Evolutionary conservation across 2,329 filamentous ascomycete species (phyloP).

Genomic region (Penicillium sp.): DNA sequence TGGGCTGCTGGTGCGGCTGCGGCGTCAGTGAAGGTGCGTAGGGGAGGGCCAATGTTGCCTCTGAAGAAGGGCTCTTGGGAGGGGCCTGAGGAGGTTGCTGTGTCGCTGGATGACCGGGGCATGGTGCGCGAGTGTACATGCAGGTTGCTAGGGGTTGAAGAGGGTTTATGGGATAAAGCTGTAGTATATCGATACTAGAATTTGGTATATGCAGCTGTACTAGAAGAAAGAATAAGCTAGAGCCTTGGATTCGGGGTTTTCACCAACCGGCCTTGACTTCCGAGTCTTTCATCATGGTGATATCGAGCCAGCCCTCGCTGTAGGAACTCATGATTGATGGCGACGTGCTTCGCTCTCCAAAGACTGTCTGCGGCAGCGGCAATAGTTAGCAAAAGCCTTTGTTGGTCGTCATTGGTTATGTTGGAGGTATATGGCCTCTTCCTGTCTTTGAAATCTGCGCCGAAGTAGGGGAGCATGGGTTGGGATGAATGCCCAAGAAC

Average conservation of each 20-base stretch:
- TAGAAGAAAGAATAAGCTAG: background rate
- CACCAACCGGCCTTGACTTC: conserved; percentile 6
- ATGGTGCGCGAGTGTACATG: conserved; percentile 1
- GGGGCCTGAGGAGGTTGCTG: background rate
- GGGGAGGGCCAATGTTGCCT: conserved; percentile 8
- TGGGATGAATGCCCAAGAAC: too few relatives aligned
- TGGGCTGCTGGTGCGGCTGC: conserved; percentile 6
- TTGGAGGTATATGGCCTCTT: background rate
- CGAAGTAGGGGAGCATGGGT: too few relatives aligned
- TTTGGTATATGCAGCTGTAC: background rate
- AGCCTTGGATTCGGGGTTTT: background rate
- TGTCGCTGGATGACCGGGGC: background rate
- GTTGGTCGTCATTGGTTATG: background rate
- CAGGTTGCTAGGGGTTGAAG: background rate
- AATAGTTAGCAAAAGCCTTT: background rate
- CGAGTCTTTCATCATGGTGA: conserved; percentile 18
- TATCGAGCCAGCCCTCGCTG: conserved; percentile 9
- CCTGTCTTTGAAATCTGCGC: too few relatives aligned
- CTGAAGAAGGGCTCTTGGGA: background rate
- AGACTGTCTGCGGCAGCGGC: background rate
- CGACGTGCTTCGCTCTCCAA: background rate
- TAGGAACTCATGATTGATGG: too few relatives aligned
- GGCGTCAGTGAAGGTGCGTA: conserved; percentile 14
- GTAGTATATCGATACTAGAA: background rate
- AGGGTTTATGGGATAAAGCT: background rate